These are phyloP conservation scores for Microdochium paspali DNA, from an alignment of 2,329 filamentous ascomycete species.

Conservation along the genomic window DNA sequence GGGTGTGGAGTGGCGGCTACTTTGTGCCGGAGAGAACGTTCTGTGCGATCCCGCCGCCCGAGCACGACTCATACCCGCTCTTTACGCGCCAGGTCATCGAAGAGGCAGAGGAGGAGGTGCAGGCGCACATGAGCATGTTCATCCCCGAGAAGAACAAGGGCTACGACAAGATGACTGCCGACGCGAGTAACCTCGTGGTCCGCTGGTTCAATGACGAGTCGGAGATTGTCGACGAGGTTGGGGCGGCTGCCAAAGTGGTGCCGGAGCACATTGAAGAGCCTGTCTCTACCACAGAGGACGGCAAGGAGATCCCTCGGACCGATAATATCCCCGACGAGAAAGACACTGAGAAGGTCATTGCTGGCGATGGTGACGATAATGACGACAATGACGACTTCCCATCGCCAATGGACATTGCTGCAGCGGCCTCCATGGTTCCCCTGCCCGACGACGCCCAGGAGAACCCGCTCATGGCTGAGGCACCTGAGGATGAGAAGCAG, in stretches of 20 bases:
- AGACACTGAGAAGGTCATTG: not conserved
- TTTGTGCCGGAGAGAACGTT: constrained; percentile 67
- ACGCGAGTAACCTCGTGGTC: constrained; percentile 46
- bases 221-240: constrained; percentile 34
- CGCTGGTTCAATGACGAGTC: constrained; percentile 44
- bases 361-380: constrained; percentile 6
- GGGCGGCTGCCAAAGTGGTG: constrained; percentile 31
- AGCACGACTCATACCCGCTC: constrained; percentile 27
- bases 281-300: constrained; percentile 20
- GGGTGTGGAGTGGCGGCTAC: constrained; percentile 50
- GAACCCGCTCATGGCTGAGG: constrained; percentile 17
- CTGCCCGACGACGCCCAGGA: constrained; percentile 31
- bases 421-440: constrained; percentile 38
- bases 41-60: constrained; percentile 56
- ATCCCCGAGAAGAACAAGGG: constrained; percentile 49
- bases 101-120: constrained; percentile 58
- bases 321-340: constrained; percentile 12
- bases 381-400: constrained; percentile 15
- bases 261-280: constrained; percentile 24
- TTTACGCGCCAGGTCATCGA: constrained; percentile 52
- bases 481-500: constrained; percentile 24
- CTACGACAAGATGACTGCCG: constrained; percentile 54
- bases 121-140: constrained; percentile 63
- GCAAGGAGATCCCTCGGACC: constrained; percentile 17
- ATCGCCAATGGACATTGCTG: constrained; percentile 43